Conservation (phyloP, 106 monocot genomes). For the Narthecium ossifragum region DNA sequence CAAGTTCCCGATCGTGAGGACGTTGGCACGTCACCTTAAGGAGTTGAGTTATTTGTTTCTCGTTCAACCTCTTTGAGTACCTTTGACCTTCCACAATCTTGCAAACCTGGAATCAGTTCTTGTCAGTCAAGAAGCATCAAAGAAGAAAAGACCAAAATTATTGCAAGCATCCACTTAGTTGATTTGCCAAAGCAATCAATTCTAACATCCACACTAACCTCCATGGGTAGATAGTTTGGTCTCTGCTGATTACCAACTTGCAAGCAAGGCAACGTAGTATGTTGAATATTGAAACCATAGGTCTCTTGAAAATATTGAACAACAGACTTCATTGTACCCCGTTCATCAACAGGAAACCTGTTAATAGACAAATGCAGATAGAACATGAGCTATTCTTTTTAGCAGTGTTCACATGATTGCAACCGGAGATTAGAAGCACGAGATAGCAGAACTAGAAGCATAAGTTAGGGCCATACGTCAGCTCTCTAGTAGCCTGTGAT, state of each 20-base stretch:
- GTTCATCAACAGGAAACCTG: conserved; percentile 81
- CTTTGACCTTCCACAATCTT: conserved; percentile 96
- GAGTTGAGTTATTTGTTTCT: conserved; percentile 88
- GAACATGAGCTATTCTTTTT: too few relatives aligned
- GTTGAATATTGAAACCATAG: conserved; percentile 74
- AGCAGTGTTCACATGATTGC: too few relatives aligned
- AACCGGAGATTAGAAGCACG: not conserved
- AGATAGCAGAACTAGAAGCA: not conserved
- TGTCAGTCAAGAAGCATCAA: too few relatives aligned
- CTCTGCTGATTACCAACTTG: conserved; percentile 94
- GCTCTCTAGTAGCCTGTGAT: conserved; percentile 69
- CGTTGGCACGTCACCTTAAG: conserved; percentile 91
- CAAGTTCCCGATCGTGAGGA: conserved; percentile 58
- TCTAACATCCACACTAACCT: conserved; percentile 27
- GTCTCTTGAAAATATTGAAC: conserved; percentile 82
- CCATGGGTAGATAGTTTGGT: conserved; percentile 98
- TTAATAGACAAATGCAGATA: not conserved
- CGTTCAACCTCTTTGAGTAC: conserved; percentile 95
- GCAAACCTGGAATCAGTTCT: conserved; percentile 51
- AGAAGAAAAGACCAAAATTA: not conserved
- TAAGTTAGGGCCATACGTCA: conserved; percentile 41
- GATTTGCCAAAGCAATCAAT: not conserved
- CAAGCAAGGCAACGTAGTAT: conserved; percentile 71
- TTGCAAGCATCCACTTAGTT: not conserved
- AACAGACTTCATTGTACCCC: conserved; percentile 77